A percentile compares a stretch with the other conserved stretches of the same genome.
phyloP scores from a whole-genome alignment of 1,284 basidiomycete species.

The Crepidotus sp. region DNA sequence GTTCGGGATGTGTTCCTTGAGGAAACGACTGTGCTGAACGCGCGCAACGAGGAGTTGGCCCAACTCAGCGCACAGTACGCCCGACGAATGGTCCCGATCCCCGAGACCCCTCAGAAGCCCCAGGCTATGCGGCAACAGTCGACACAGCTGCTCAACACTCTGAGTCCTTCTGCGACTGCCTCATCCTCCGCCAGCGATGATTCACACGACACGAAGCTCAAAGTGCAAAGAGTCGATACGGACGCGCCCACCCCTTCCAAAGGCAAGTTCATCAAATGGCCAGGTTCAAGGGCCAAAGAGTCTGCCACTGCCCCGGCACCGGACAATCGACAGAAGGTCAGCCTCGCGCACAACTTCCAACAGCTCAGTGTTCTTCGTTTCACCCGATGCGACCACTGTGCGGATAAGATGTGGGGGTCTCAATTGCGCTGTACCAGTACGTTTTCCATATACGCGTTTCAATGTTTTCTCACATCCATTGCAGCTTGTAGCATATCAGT shows the following conservation, averaged over 20 bases:
- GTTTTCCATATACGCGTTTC: constrained; percentile 23
- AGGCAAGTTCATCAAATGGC: constrained; percentile 59
- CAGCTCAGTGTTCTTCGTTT: constrained; percentile 85
- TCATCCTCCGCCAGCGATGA: constrained; percentile 33
- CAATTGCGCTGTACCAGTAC: constrained; percentile 82
- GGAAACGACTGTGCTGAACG: constrained; percentile 84
- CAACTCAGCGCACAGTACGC: constrained; percentile 77
- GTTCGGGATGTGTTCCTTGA: constrained; percentile 83
- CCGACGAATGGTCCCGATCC: constrained; percentile 58
- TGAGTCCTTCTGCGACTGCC: constrained; percentile 25
- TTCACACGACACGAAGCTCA: constrained; percentile 25
- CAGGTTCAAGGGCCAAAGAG: constrained; percentile 40
- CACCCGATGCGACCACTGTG: constrained; percentile 89
- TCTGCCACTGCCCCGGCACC: constrained; percentile 1
- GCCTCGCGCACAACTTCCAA: constrained; percentile 78
- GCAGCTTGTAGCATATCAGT: constrained; percentile 67
- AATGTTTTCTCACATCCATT: constrained; percentile 9
- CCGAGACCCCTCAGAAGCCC: constrained; percentile 27
- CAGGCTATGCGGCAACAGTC: constrained; percentile 21
- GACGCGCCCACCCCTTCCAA: constrained; percentile 36
- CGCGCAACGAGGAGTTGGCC: constrained; percentile 86
- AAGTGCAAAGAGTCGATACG: constrained; percentile 27
- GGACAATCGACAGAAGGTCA: constrained; percentile 28
- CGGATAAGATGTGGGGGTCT: constrained; percentile 98
- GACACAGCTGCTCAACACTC: constrained; percentile 17